Percentiles rank a stretch among this genome's conserved stretches.
Evolutionary conservation across 2,329 filamentous ascomycete genomes (phyloP).

Genomic region (Fusarium xyrophilum): DNA sequence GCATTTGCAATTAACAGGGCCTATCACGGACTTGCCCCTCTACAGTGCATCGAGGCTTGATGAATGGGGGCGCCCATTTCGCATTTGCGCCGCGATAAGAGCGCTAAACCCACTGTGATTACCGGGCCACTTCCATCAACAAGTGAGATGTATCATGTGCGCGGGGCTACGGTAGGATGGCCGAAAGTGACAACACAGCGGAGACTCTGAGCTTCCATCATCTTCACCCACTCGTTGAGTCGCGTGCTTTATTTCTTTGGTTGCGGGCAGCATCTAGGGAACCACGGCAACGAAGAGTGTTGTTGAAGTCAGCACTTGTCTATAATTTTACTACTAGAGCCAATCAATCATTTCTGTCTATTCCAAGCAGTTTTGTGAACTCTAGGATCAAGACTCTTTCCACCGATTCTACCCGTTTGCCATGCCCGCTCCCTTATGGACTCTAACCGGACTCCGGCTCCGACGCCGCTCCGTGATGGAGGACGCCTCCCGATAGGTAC

Average conservation of each 20-base stretch:
- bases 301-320: background rate
- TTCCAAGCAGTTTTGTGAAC: background rate
- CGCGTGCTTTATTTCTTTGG: conserved; percentile 25
- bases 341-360: too few species aligned
- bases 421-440: conserved; percentile 26
- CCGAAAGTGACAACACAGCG: background rate
- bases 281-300: background rate
- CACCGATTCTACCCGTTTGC: conserved; percentile 34
- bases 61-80: conserved; percentile 7
- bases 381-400: background rate
- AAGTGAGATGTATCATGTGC: conserved; percentile 9
- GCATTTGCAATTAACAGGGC: conserved; percentile 8
- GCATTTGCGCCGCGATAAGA: background rate
- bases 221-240: conserved; percentile 31
- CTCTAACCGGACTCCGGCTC: conserved; percentile 35
- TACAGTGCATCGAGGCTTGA: conserved; percentile 15
- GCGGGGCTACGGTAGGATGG: conserved; percentile 16
- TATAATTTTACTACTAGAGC: background rate
- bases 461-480: conserved; percentile 37
- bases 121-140: background rate
- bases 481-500: conserved; percentile 41
- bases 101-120: conserved; percentile 31
- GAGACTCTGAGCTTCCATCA: conserved; percentile 22
- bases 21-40: conserved; percentile 7
- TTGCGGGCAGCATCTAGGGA: background rate